Base-by-base conservation (phyloP, 306 rosid species). In the Quercus variabilis region DNA sequence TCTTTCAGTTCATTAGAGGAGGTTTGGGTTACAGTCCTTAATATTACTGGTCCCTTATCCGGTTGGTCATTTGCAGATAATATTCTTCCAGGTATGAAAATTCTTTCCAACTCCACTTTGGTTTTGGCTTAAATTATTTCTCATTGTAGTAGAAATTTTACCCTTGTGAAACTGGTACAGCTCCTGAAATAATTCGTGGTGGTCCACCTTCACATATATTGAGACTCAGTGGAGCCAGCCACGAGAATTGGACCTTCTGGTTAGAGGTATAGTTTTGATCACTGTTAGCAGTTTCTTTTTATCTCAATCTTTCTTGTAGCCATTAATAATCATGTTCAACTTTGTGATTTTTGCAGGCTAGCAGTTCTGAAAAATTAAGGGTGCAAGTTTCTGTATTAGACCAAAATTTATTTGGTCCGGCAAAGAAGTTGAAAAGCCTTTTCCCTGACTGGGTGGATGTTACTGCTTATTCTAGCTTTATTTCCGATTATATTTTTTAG, bases 21-120 rank as follows among this genome's bases (percentile, higher is more conserved):
- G 88, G 82, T 95, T 58, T 93, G 99, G 99, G 98, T 90, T 80
- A 74, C 98, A 1, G 98, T 90, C 83, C 89, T 95, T 58, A 95
- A 95, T 79, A 89, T 95, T 78, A 95, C 99, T 8, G 99, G 99
- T 76, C 99, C 98, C 71, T 87, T 95, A 90, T 91, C 97, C n/a
- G 84, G 86, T 82, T 95, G 99, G 99, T 95, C 99, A 78, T 92
- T 95, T 85, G 97, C 98, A 59, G 97, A 93, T 71, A 86, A 89
- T 54, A 72, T 59, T 76, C 90, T 94, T 80, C 91, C 97, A 85
- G 98, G 98, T 92, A 80, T 56, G 56, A 74, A 72, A 87, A 64
- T 15, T 28, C 13, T 33, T 68, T 72, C 80, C 15, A 11, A 46
- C 12, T 64, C 26, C 65, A 28, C 51, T 69, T 62, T 17, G 38